These are phyloP conservation scores for Chlorella sp. DNA, from an alignment of 139 green algal genomes.

Conservation along the genomic window DNA sequence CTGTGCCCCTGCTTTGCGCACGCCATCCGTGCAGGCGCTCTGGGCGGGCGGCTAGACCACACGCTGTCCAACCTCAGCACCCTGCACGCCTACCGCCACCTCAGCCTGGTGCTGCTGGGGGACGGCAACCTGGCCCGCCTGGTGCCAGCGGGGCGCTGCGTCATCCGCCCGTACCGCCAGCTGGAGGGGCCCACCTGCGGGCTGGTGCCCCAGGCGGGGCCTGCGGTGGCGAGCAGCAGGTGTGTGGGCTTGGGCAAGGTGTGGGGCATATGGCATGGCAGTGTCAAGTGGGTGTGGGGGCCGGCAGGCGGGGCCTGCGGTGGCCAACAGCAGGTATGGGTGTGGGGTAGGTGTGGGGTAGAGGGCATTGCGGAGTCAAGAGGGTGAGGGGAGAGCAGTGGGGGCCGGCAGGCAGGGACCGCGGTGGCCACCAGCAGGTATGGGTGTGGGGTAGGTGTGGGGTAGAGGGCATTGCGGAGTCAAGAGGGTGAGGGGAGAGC, in stretches of 20 bases:
- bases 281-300: not conserved
- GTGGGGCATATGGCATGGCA: not conserved
- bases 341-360: not conserved
- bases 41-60: conserved; percentile 95
- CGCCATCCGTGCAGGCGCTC: conserved; percentile 68
- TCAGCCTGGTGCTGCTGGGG: conserved; percentile 82
- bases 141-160: conserved; percentile 61
- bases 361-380: not conserved
- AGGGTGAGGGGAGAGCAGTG: too few relatives aligned
- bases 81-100: conserved; percentile 75
- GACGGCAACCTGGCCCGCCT: conserved; percentile 88
- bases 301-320: not conserved
- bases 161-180: conserved; percentile 58
- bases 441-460: not conserved
- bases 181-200: conserved; percentile 90
- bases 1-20: too few relatives aligned
- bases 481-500: too few relatives aligned
- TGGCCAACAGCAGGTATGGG: not conserved
- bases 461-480: not conserved
- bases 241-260: not conserved
- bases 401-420: not conserved
- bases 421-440: not conserved
- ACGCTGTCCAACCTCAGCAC: conserved; percentile 85
- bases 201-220: conserved; percentile 78
- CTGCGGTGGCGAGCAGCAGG: conserved; percentile 58